Base-by-base conservation (phyloP, 768 basidiomycete genomes). In the Phanerochaete carnosa region DNA sequence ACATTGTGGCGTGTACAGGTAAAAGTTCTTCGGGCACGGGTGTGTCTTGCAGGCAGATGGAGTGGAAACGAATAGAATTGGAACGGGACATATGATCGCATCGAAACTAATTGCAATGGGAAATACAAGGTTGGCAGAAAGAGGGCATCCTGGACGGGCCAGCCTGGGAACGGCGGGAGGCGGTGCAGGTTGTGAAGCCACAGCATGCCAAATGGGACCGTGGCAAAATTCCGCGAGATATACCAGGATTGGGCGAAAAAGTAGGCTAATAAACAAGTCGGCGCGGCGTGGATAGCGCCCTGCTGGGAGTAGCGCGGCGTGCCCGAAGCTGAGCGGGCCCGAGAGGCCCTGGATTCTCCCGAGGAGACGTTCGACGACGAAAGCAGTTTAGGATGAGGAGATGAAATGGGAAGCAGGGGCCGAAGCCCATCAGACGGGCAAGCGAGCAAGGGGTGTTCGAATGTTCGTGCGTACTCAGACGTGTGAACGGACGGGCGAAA, bases 1-100 rank as follows among this genome's bases (percentile, higher is more conserved):
- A 55, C 26, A 55, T 55, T 55, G 54, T 55, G 54, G 54, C 54
- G 54, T 25, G n/a, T 28, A 15, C 22, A 15, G 52, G 52, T 5
- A 32, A 35, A 26, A 28, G 26, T 26, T 28, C 30, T 23, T 11
- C 28, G 25, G 3, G 23, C 5, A 19, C 23, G 49, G 30, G 52
- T 30, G 30, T 16, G 52, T 11, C 16, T 26, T 16, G 7, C 47
- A 11, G 30, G 16, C 5, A 32, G 16, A 22, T 9, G 49, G n/a
- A 22, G n/a, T 15, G 49, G 28, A 28, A 11, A 51, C 26, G 25
- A 28, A 51, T 6, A 28, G 25, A 19, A n/a, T 11, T 28, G 33
- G 6, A 13, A 35, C 33, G 33, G 33, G 33, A 13, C 33, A 35
- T 35, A 35, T 7, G 33, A 13, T 35, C 33, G 13, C 7, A 35